Evolutionary conservation across 2,329 filamentous ascomycete genomes (phyloP).

Genomic region (Botryotinia globosa): DNA sequence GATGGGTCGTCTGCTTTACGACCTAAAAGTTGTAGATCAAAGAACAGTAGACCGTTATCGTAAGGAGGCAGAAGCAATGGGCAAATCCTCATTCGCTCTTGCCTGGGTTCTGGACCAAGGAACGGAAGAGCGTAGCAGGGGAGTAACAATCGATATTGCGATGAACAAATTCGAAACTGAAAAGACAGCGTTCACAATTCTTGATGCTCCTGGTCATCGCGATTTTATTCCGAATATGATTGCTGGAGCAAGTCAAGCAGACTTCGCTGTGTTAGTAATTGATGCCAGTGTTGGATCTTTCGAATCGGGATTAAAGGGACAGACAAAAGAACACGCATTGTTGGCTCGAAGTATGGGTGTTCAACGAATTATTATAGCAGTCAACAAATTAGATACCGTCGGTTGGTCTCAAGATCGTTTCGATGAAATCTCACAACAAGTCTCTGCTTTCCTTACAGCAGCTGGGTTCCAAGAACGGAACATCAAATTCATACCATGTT

Average conservation of each 20-base stretch:
- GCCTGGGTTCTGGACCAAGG: slow-evolving; percentile 97
- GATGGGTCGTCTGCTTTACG: slow-evolving; percentile 90
- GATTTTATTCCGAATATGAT: slow-evolving; percentile 99
- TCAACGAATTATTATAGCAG: slow-evolving; percentile 79
- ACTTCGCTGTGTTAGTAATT: slow-evolving; percentile 92
- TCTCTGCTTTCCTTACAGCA: slow-evolving; percentile 75
- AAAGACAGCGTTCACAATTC: slow-evolving; percentile 82
- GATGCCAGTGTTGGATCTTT: slow-evolving; percentile 89
- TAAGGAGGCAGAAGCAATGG: slow-evolving; percentile 84
- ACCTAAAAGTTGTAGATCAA: slow-evolving; percentile 84
- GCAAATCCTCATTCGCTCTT: slow-evolving; percentile 92
- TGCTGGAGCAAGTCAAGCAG: slow-evolving; percentile 89
- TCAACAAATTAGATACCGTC: slow-evolving; percentile 93
- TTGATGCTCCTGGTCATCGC: slow-evolving; percentile 90
- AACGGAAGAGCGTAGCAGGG: slow-evolving; percentile 80
- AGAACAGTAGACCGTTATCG: slow-evolving; percentile 84
- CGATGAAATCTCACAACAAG: slow-evolving; percentile 78
- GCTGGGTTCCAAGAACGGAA: slow-evolving; percentile 82
- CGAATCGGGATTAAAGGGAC: slow-evolving; percentile 87
- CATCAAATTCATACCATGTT: slow-evolving; percentile 83
- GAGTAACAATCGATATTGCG: slow-evolving; percentile 95
- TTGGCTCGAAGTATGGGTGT: slow-evolving; percentile 89
- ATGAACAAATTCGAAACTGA: slow-evolving; percentile 93
- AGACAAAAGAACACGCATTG: slow-evolving; percentile 90
- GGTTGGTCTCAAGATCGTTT: slow-evolving; percentile 81